A percentile compares a stretch with the other conserved stretches of the same genome.
These are phyloP conservation scores for Phytophthora lateralis DNA, from an alignment of 352 stramenopile species.

Conservation along the genomic window DNA sequence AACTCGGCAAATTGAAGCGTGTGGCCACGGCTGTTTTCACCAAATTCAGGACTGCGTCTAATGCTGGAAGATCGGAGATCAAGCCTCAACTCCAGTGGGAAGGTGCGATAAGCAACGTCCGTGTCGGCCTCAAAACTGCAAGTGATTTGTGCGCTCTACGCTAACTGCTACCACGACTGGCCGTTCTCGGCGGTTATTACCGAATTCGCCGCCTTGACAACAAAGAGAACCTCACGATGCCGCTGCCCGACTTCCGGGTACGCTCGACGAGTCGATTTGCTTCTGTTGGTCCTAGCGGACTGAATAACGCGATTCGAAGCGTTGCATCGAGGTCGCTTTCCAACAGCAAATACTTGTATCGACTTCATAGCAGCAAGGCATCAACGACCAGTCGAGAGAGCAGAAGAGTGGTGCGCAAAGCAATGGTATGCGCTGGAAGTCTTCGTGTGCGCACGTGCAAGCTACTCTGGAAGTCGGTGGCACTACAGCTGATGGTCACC, in stretches of 20 bases:
- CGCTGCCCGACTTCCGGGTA: slow-evolving; percentile 24
- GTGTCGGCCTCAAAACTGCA: slow-evolving; percentile 9
- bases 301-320: slow-evolving; percentile 23
- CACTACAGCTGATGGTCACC: slow-evolving; percentile 37
- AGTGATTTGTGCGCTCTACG: slow-evolving; percentile 7
- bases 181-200: slow-evolving; percentile 27
- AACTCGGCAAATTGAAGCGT: slow-evolving; percentile 20
- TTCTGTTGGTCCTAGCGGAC: slow-evolving; percentile 5
- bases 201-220: slow-evolving; percentile 24
- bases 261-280: slow-evolving; percentile 20
- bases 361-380: slow-evolving; percentile 7
- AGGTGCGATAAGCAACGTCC: slow-evolving; percentile 14
- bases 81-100: slow-evolving; percentile 23
- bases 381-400: slow-evolving; percentile 17
- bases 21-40: slow-evolving; percentile 14
- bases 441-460: slow-evolving; percentile 41
- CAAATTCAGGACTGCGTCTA: slow-evolving; percentile 9
- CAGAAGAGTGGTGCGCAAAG: slow-evolving; percentile 26
- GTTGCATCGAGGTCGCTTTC: slow-evolving; percentile 13
- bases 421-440: slow-evolving; percentile 32
- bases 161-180: slow-evolving; percentile 15
- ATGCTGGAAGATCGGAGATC: slow-evolving; percentile 8
- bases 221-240: slow-evolving; percentile 20
- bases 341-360: slow-evolving; percentile 13
- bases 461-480: slow-evolving; percentile 39